Evolutionary conservation across 768 basidiomycete genomes (phyloP), one percentile per base, ranked within the genome.

Genomic region (Myochromella boudieri): DNA sequence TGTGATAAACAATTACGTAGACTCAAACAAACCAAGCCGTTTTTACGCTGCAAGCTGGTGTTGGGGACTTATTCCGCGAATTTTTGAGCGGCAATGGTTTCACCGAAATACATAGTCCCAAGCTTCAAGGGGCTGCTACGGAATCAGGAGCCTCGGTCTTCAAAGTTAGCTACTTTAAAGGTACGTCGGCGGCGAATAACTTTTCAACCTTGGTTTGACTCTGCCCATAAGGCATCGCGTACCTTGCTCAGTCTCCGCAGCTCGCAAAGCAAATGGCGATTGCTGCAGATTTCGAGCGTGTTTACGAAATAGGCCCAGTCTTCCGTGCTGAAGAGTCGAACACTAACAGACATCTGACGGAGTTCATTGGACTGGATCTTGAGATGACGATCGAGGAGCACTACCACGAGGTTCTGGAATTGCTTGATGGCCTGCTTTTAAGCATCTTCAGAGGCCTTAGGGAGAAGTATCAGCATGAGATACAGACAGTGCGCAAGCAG

Each of bases 231-330:
- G 94, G 91, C 24, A 80, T 67, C 55, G 97, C 97, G 2, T 99
- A 78, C 74, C 80, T 99, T 31, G 97, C 97, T 15, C 97, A 99
- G 66, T 94, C 91, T 29, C 97, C 97, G 31, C 97, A 99, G 63
- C 76, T 98, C 12, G 91, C 94, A 41, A 99, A 99, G 68, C 97
- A 99, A 69, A 99, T 99, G 97, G 91, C 89, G 50, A 98, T 99
- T 58, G 93, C 97, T 26, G 94, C 92, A 44, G 97, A 98, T 70
- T 94, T 98, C 62, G 97, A 98, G 67, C 82, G 93, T 25, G 97
- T 99, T 6, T 99, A 95, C 69, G 97, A 99, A 69, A 93, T 99
- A 51, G 97, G 85, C 0, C 83, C 87, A 46, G 95, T 98, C 45
- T 98, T 98, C 76, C 91, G 97, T 52, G 97, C 97, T 12, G 97